Percentiles rank a stretch among this genome's conserved stretches.
Evolutionary conservation across 768 basidiomycete species (phyloP).

Genomic region (Phanerodontia chrysosporium): DNA sequence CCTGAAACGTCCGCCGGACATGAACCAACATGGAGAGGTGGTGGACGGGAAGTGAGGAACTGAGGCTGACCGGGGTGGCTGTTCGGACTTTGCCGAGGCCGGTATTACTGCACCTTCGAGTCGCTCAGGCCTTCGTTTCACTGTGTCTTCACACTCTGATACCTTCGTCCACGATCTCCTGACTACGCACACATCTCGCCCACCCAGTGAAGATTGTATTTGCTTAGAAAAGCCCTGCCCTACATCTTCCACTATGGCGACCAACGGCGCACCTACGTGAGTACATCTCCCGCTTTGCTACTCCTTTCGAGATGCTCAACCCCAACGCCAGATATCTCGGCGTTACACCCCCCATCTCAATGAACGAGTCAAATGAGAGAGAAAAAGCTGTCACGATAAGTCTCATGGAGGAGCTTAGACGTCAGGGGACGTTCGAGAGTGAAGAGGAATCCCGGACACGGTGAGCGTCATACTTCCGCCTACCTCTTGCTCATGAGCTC

Average conservation of each 20-base stretch:
- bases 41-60: neutral
- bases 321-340: conserved; percentile 58
- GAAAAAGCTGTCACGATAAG: conserved; percentile 82
- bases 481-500: neutral
- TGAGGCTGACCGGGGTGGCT: neutral
- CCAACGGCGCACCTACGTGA: conserved; percentile 2
- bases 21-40: conserved; percentile 4
- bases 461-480: conserved; percentile 44
- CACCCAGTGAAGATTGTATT: neutral
- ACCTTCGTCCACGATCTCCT: neutral
- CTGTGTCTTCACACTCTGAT: conserved; percentile 1
- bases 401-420: conserved; percentile 86
- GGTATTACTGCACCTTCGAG: neutral
- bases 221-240: neutral
- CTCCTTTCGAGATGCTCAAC: neutral
- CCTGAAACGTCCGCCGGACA: neutral
- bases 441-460: conserved; percentile 85
- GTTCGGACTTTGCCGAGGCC: conserved; percentile 10
- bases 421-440: conserved; percentile 84
- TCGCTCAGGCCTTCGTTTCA: neutral
- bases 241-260: neutral
- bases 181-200: neutral
- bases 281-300: neutral
- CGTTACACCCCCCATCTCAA: conserved; percentile 84
- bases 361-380: conserved; percentile 63